Evolutionary conservation across 768 basidiomycete genomes (phyloP), one percentile per base, ranked within the genome.

Genomic region (Suillus plorans): DNA sequence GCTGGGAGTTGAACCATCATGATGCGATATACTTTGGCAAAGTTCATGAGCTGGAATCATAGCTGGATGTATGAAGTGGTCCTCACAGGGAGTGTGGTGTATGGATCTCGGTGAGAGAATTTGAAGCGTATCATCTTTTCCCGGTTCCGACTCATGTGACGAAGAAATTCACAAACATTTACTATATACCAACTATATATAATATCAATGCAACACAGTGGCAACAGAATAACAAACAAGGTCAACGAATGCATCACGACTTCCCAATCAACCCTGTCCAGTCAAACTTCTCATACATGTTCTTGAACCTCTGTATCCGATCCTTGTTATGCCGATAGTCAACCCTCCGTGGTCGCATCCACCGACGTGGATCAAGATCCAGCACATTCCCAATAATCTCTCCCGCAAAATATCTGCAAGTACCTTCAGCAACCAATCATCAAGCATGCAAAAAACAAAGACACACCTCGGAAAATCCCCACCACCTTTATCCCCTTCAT

Each of bases 331-430:
- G 81, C 57, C 84, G 78, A 45, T 84, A 84, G 69, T 97, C 95
- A 55, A 95, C 78, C 67, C 84, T 82, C 69, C 85, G 84, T 3
- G 97, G 95, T 69, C 88, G 83, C 61, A 91, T 79, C 97, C 97
- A 99, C 69, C 82, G 82, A 63, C 94, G 80, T 2, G 96, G 88
- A 72, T 97, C 95, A 45, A 97, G 72, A 14, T 94, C 95, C 58
- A 99, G 80, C 63, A 97, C 73, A 69, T 94, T 95, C 9, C 97
- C 97, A 67, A 99, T 89, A 69, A 98, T 97, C 76, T 99, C 97
- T 20, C 86, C 89, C 0, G 95, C 96, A 74, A 99, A 99, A 74
- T 93, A 97, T 65, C 95, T 97, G 68, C 22, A 61, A 1, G 60
- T 73, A 73, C 20, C n/a, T 7, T 56, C 57, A 49, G 41, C 6